Evolutionary conservation across 192 early-diverging fungal species (phyloP).

Genomic region (Coemansia sp.): DNA sequence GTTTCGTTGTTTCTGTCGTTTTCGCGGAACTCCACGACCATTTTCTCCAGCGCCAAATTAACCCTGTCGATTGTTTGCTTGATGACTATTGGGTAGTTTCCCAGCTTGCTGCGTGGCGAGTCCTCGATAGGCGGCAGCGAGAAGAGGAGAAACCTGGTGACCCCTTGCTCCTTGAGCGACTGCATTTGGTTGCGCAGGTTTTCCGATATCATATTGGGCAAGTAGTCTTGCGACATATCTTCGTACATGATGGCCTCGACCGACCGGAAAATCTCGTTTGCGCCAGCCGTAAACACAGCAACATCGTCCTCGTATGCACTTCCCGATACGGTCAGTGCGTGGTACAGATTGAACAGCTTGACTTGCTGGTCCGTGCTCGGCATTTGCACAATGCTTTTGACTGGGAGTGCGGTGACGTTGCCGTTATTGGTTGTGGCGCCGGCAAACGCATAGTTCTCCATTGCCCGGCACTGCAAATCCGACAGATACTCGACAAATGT

Average conservation of each 20-base stretch:
- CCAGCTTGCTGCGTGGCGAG: slow-evolving; percentile 51
- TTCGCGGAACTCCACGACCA: slow-evolving; percentile 39
- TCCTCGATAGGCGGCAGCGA: slow-evolving; percentile 54
- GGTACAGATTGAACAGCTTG: slow-evolving; percentile 52
- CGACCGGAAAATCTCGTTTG: slow-evolving; percentile 50
- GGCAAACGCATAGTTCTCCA: slow-evolving; percentile 55
- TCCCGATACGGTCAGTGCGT: slow-evolving; percentile 42
- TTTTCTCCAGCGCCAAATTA: slow-evolving; percentile 43
- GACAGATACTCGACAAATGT: slow-evolving; percentile 53
- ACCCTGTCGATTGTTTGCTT: slow-evolving; percentile 31
- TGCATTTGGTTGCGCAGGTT: slow-evolving; percentile 44
- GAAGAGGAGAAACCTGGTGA: slow-evolving; percentile 42
- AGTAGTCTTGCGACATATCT: slow-evolving; percentile 34
- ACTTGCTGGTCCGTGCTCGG: slow-evolving; percentile 52
- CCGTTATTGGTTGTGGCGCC: slow-evolving; percentile 52
- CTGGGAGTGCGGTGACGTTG: slow-evolving; percentile 49
- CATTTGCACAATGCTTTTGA: slow-evolving; percentile 48
- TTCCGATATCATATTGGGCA: slow-evolving; percentile 40
- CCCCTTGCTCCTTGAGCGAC: slow-evolving; percentile 47
- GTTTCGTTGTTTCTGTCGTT: slow-evolving; percentile 41
- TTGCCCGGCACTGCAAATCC: slow-evolving; percentile 44
- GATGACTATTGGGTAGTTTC: slow-evolving; percentile 48
- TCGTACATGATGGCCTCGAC: slow-evolving; percentile 46
- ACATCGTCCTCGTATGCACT: slow-evolving; percentile 43
- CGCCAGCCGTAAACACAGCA: slow-evolving; percentile 49